phyloP scores from a whole-genome alignment of 2,329 filamentous ascomycete species.

The Penicillium sp. region DNA sequence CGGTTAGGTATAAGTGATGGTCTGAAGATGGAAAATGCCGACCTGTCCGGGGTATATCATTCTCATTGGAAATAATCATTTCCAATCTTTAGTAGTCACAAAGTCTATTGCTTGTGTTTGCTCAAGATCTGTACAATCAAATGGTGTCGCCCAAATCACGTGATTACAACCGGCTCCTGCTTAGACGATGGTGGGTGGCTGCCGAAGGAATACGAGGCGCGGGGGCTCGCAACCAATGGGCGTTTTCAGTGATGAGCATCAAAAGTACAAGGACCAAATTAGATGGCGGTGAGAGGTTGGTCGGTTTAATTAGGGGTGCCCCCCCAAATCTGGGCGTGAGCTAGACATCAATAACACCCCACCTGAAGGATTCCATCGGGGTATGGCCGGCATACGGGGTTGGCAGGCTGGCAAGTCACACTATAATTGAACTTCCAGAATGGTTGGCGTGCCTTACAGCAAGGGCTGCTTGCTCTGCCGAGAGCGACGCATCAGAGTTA shows the following conservation, averaged over 20 bases:
- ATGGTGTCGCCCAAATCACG: neutral
- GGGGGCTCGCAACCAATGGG: neutral
- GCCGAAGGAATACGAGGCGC: conserved; percentile 5
- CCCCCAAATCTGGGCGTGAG: neutral
- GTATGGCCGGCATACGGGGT: conserved; percentile 4
- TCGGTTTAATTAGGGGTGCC: neutral
- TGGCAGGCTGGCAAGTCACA: conserved; percentile 2
- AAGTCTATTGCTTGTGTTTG: no score
- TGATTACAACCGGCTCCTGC: neutral
- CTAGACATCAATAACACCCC: conserved; percentile 4
- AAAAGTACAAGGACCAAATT: neutral
- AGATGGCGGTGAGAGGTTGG: neutral
- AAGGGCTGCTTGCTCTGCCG: conserved; percentile 17
- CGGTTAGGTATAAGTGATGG: no score
- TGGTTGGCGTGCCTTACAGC: conserved; percentile 16
- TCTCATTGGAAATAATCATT: no score
- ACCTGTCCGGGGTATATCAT: no score
- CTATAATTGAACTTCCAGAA: neutral
- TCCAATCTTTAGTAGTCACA: no score
- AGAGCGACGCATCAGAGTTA: conserved; percentile 17
- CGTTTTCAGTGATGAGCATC: neutral
- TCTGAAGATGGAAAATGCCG: no score
- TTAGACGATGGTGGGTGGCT: neutral
- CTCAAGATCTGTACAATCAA: no score
- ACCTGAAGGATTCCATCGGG: neutral